Evolutionary conservation across 2,329 filamentous ascomycete species (phyloP), one percentile per base, ranked within the genome.

Genomic region (Phaeophleospora eucalypticola): DNA sequence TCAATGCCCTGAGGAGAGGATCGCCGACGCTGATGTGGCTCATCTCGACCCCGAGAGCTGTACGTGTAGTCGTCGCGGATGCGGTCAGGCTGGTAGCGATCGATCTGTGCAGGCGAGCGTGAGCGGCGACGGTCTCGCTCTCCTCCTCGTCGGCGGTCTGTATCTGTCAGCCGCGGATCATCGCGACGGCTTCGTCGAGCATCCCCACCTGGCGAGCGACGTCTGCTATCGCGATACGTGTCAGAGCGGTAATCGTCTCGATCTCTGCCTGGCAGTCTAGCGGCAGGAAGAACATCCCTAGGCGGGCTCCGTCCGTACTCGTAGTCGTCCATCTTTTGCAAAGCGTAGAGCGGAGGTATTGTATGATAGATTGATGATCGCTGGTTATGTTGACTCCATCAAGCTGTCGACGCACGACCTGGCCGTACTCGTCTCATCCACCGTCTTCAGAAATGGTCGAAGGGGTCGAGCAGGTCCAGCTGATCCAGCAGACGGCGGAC

Each of bases 81-180:
- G 24, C 85, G 81, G 41, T 83, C 77, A 17, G 86, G 86, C 60
- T 90, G 86, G 63, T 91, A 91, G 46, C 87, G 78, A 61, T 91
- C 87, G 49, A 89, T 81, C 12, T 79, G 73, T 16, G 72, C 71
- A 2, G 86, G 87, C 1, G 87, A 91, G 45, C 87, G 82, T 24
- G 85, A 89, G 54, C 84, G 82, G 36, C 84, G 87, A 51, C 84
- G 84, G 41, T 68, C 66, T 43, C 72, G 66, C 41, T 57, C 58
- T 36, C 71, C 66, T 29, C 24, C 24, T 50, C 57, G 55, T 17
- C 65, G 60, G 15, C 65, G 62, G 45, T 68, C 63, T 58, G 43
- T 58, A 19, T 34, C 8, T 12, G 46, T 50, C 16, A 57, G 53
- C 39, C 46, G 37, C 32, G 33, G 18, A 38, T n/a, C 16, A 29